These are phyloP conservation scores for Euphrasia confusa DNA, from an alignment of 257 asterid genomes.

Conservation along the genomic window DNA sequence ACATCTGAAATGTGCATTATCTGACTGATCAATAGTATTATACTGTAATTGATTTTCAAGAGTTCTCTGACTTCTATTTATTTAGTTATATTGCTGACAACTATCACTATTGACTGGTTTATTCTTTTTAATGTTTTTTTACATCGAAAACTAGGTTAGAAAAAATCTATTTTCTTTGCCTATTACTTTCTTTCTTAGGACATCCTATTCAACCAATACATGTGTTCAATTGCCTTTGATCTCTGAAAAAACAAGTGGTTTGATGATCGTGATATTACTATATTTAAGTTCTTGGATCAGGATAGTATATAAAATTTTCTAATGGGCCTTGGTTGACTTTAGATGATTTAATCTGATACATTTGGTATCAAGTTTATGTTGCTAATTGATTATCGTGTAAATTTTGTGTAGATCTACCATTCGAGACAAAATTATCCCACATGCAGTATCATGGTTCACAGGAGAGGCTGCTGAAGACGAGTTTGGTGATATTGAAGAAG, in stretches of 20 bases:
- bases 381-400: not conserved
- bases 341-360: too few relatives aligned
- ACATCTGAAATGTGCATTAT: not conserved
- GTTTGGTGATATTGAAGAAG: conserved; percentile 9
- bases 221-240: not conserved
- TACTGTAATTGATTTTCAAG: not conserved
- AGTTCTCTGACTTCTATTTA: not conserved
- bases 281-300: not conserved
- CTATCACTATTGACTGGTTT: too few relatives aligned
- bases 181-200: too few relatives aligned
- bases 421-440: conserved; percentile 71
- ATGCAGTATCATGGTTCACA: conserved; percentile 85
- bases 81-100: too few relatives aligned
- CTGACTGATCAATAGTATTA: not conserved
- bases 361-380: not conserved
- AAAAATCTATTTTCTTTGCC: too few relatives aligned
- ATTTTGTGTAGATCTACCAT: conserved; percentile 51
- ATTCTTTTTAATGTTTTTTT: too few relatives aligned
- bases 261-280: not conserved
- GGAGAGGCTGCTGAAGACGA: conserved; percentile 69
- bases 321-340: not conserved
- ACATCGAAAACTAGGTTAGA: too few relatives aligned
- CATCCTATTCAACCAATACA: not conserved
- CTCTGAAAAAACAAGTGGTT: not conserved
- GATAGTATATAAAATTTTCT: not conserved